Evolutionary conservation across 257 asterid genomes (phyloP), one percentile per base, ranked within the genome.

Genomic region (Primulina tabacum): DNA sequence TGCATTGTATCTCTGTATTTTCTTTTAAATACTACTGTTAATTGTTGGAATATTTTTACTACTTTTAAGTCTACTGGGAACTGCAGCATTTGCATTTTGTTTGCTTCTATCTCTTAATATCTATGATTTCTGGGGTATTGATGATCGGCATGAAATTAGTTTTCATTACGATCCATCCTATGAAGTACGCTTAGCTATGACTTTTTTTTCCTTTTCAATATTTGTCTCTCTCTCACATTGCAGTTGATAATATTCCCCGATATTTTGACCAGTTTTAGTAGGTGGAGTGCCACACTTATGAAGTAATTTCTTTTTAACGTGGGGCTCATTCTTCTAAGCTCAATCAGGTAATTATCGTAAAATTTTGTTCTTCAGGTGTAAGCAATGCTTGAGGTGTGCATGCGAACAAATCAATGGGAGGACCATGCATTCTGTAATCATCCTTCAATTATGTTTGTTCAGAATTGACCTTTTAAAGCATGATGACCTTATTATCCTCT

Each of bases 201-300:
- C 11, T 0, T 1, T 37, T 37, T 55, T 14, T 71, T 63, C 76
- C 60, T n/a, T n/a, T n/a, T n/a, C n/a, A n/a, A n/a, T n/a, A 21
- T 21, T 21, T 33, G 52, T 69, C n/a, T 37, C 8, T 72, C 26
- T 9, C 69, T n/a, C 24, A 61, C n/a, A n/a, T 38, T 56, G 26
- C 57, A 10, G 32, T 43, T 72, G 76, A 71, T 37, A 21, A 35
- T 29, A 29, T 56, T 64, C 30, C 65, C 73, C 60, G 60, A 76
- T 58, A 52, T 32, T 68, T 78, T 71, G 72, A 32, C 66, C 6
- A 26, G 53, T 33, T 58, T 69, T 79, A n/a, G 32, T 74, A 91
- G 97, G 81, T 87, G 96, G 97, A 96, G 97, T 75, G 96, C 95
- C 34, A 91, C 97, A 52, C 91, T 91, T 30, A 89, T 89, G 97